Evolutionary conservation across 2,329 filamentous ascomycete genomes (phyloP), one percentile per base, ranked within the genome.

Genomic region (Mycosphaerella sp.): DNA sequence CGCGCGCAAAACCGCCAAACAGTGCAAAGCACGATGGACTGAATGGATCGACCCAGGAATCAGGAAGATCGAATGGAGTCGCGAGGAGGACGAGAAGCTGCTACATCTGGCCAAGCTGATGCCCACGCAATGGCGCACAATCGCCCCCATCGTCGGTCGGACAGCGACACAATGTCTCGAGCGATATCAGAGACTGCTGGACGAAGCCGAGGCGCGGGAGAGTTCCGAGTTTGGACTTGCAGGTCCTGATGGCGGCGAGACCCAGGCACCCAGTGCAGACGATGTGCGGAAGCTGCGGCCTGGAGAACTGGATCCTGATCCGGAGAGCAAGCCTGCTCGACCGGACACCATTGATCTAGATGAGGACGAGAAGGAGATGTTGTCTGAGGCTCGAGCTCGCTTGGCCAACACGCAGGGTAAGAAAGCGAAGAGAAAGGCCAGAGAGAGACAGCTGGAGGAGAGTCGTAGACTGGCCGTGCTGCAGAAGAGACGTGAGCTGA

Each of bases 281-380:
- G 89, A 96, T 73, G 89, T 97, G 48, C 81, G 93, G 65, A 83
- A 84, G 61, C 71, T 98, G 68, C 53, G 64, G 30, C 91, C 93
- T 5, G 93, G 93, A 60, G 93, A 98, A 73, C 80, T 96, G 55
- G 93, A 98, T 63, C 90, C 91, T n/a, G 91, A 97, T 64, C 89
- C 93, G 8, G 93, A 98, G 71, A 93, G 87, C 61, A 96, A 96
- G 70, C 93, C 93, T 49, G 93, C 93, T 32, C 80, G 90, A 54
- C 93, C 93, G 35, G 93, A 98, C 70, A 96, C 93, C 5, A 93
- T 98, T 67, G 93, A 98, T 71, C 82, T 98, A 64, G 93, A 98
- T 67, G 93, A 98, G 69, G 93, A 98, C 67, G 93, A 98, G 71
- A 97, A 98, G 75, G 93, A 98, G 72, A 98, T 98, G 93, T 73